These are phyloP conservation scores for Aspergillus sp. DNA, from an alignment of 2,329 filamentous ascomycete genomes.

Conservation along the genomic window DNA sequence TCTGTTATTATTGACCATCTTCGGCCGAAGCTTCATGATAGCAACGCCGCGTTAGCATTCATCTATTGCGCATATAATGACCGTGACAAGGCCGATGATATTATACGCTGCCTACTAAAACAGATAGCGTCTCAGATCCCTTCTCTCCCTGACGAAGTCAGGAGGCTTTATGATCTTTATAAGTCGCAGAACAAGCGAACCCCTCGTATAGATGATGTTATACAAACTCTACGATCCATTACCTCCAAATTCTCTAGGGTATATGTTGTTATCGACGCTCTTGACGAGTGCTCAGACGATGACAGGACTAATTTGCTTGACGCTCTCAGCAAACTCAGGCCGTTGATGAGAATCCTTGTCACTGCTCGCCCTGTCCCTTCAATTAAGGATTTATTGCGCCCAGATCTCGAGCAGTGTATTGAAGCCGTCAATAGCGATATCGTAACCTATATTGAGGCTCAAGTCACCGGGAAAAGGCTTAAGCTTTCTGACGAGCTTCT, in stretches of 20 bases:
- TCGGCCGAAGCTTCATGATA: too few relatives aligned
- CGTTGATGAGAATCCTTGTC: not conserved
- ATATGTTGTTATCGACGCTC: not conserved
- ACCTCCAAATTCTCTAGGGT: slow-evolving; percentile 13
- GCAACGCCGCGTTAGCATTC: not conserved
- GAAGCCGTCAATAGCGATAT: too few relatives aligned
- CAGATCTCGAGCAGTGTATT: too few relatives aligned
- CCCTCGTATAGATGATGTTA: not conserved
- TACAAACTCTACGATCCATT: slow-evolving; percentile 13
- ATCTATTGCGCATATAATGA: not conserved
- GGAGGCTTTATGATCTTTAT: not conserved
- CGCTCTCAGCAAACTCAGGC: not conserved
- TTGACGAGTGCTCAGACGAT: not conserved
- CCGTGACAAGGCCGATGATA: not conserved
- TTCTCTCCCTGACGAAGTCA: not conserved
- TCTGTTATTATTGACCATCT: not conserved
- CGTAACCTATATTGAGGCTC: too few relatives aligned
- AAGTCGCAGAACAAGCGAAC: slow-evolving; percentile 14
- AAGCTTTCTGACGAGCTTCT: too few relatives aligned
- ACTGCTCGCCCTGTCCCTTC: not conserved
- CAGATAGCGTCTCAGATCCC: not conserved
- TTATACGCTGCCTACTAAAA: not conserved
- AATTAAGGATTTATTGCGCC: too few relatives aligned
- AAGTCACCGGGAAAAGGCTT: too few relatives aligned
- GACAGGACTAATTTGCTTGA: not conserved